Evolutionary conservation across 2,329 filamentous ascomycete genomes (phyloP).

Genomic region (Penicillium sp.): DNA sequence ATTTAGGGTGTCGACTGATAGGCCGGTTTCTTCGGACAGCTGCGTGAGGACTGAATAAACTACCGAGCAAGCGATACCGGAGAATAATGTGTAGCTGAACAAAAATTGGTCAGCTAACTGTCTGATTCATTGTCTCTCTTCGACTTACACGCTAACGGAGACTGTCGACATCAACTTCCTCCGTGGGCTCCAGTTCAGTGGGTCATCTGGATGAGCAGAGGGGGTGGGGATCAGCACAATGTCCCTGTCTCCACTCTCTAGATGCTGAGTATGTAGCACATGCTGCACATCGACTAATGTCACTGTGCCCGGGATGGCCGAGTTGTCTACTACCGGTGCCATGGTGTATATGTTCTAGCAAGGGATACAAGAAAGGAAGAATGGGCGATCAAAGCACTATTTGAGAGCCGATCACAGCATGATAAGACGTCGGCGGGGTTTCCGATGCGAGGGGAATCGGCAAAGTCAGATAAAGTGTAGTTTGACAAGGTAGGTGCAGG

Average conservation of each 20-base stretch:
- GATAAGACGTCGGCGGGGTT: conserved; percentile 1
- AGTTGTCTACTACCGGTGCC: conserved; percentile 27
- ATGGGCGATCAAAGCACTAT: neutral
- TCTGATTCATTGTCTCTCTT: neutral
- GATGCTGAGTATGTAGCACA: conserved; percentile 33
- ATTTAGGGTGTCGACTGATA: conserved; percentile 37
- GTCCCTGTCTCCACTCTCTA: conserved; percentile 31
- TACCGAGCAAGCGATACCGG: conserved; percentile 39
- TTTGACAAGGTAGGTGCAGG: neutral
- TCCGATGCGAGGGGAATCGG: neutral
- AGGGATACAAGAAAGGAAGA: neutral
- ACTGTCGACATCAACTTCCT: conserved; percentile 46
- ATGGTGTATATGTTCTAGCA: conserved; percentile 13
- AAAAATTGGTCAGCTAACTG: neutral
- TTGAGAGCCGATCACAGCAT: conserved; percentile 1
- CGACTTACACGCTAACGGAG: conserved; percentile 42
- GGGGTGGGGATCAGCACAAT: conserved; percentile 47
- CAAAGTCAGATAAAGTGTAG: neutral
- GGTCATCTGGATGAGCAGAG: conserved; percentile 49
- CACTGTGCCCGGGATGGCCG: conserved; percentile 45
- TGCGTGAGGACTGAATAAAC: conserved; percentile 43
- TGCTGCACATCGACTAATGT: conserved; percentile 45
- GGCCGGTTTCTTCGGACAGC: conserved; percentile 37
- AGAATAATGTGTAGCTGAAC: conserved; percentile 39
- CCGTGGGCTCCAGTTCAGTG: conserved; percentile 47